phyloP scores from a whole-genome alignment of 169 alveolate species.

The Plasmodium ovale region DNA sequence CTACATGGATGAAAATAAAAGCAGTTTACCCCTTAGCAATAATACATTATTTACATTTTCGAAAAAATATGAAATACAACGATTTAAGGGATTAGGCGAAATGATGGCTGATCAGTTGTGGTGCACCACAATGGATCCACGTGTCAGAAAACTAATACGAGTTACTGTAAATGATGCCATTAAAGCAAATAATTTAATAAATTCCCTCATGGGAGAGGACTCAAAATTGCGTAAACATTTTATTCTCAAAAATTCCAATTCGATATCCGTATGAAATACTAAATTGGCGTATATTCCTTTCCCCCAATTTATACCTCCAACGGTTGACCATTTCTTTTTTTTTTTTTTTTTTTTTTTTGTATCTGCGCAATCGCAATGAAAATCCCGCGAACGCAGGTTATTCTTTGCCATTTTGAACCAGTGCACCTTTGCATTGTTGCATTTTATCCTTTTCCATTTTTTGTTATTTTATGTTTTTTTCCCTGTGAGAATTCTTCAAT shows the following conservation, averaged over 20 bases:
- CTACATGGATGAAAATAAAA: background rate
- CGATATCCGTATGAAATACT: constrained; percentile 5
- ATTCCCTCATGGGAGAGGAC: constrained; percentile 85
- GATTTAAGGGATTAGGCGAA: constrained; percentile 91
- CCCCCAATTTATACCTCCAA: no score
- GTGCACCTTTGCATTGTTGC: no score
- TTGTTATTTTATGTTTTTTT: no score
- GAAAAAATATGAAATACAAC: constrained; percentile 79
- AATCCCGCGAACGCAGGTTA: no score
- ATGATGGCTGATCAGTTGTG: constrained; percentile 90
- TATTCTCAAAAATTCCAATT: constrained; percentile 80
- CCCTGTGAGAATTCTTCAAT: no score
- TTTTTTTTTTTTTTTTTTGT: no score
- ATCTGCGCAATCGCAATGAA: no score
- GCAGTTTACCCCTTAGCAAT: constrained; percentile 5
- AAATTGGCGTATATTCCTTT: background rate
- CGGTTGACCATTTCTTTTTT: no score
- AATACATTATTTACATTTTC: constrained; percentile 34
- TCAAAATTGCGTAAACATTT: constrained; percentile 84
- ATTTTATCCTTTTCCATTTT: no score
- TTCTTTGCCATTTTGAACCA: no score
- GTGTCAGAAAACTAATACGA: constrained; percentile 79
- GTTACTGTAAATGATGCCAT: constrained; percentile 85
- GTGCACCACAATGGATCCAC: constrained; percentile 90
- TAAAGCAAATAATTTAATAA: constrained; percentile 79